Conservation (phyloP, 1,139 yeast species). For the Pichia sp. region DNA sequence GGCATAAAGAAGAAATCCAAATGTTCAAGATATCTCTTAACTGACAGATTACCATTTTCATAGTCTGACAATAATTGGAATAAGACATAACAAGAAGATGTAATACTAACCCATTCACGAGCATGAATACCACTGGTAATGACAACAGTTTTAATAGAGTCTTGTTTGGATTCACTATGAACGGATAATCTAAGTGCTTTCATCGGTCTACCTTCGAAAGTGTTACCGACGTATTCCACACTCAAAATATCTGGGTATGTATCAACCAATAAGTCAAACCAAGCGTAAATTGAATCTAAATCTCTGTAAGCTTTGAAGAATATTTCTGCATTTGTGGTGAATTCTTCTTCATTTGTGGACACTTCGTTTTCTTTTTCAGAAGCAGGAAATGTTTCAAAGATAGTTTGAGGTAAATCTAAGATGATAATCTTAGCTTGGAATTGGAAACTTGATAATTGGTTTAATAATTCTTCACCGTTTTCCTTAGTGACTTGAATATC, state of each 20-base stretch:
- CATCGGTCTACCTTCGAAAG: constrained; percentile 70
- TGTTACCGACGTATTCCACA: constrained; percentile 68
- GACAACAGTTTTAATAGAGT: constrained; percentile 63
- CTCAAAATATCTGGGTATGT: constrained; percentile 59
- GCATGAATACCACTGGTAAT: constrained; percentile 88
- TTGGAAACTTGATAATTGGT: constrained; percentile 7
- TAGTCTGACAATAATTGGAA: constrained; percentile 55
- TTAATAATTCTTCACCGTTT: constrained; percentile 20
- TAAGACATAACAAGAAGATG: constrained; percentile 64
- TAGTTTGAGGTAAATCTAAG: constrained; percentile 53
- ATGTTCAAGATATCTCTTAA: constrained; percentile 40
- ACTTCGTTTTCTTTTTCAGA: constrained; percentile 16
- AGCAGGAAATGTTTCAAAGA: constrained; percentile 54
- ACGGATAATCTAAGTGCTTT: constrained; percentile 63
- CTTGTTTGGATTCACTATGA: constrained; percentile 34
- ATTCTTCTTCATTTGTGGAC: constrained; percentile 18
- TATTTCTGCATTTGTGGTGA: constrained; percentile 16
- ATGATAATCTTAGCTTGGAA: constrained; percentile 37
- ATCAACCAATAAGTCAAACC: constrained; percentile 60
- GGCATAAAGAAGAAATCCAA: constrained; percentile 79
- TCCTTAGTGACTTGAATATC: constrained; percentile 38
- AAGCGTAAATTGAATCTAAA: constrained; percentile 63
- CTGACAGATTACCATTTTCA: constrained; percentile 39
- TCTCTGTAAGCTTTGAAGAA: constrained; percentile 76
- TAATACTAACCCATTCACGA: constrained; percentile 84